Evolutionary conservation across 306 rosid genomes (phyloP).

Genomic region (Rosa multiflora): DNA sequence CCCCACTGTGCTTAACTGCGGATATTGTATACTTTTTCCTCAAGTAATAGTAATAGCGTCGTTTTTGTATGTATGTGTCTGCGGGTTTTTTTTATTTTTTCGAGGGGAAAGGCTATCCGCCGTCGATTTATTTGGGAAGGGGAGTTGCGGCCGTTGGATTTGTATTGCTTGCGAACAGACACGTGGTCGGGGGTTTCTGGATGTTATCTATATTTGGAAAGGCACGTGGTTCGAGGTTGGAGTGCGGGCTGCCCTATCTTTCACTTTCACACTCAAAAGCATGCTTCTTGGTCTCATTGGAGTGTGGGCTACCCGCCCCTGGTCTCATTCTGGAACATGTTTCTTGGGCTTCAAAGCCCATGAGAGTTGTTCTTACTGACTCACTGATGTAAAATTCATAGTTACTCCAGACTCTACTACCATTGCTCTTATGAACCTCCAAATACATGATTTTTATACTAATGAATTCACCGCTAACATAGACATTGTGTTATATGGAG

Average conservation of each 20-base stretch:
- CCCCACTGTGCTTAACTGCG: not conserved
- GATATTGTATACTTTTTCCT: not conserved
- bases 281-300: not conserved
- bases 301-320: not conserved
- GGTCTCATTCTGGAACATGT: not conserved
- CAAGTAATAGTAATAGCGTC: not conserved
- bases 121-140: not conserved
- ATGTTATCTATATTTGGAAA: not conserved
- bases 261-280: not conserved
- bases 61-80: not conserved
- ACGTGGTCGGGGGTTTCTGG: not conserved
- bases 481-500: not conserved
- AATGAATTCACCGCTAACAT: not conserved
- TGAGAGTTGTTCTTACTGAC: not conserved
- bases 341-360: not conserved
- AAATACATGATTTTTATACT: not conserved
- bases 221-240: constrained; percentile 10
- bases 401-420: no score
- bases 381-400: not conserved
- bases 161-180: not conserved
- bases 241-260: not conserved
- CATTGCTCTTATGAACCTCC: not conserved
- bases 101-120: not conserved
- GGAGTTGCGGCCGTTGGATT: not conserved
- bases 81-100: not conserved